These are phyloP conservation scores for Actinidia polygama DNA, from an alignment of 179 eudicot species.

Conservation along the genomic window DNA sequence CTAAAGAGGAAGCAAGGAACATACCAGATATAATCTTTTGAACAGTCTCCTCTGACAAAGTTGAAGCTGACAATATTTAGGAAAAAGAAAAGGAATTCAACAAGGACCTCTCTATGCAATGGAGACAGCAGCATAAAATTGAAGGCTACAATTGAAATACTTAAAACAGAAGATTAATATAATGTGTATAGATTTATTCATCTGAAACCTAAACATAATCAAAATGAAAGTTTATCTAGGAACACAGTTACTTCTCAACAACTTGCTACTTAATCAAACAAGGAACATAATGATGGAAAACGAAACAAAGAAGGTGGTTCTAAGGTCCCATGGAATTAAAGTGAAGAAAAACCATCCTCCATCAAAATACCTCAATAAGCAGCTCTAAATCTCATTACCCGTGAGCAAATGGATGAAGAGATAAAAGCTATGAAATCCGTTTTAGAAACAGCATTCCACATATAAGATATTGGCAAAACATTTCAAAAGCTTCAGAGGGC, in stretches of 20 bases:
- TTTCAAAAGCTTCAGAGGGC: background rate
- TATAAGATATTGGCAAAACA: background rate
- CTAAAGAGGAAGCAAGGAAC: background rate
- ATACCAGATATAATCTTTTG: conserved; percentile 81
- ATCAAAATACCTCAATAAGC: conserved; percentile 6
- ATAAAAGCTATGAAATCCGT: background rate
- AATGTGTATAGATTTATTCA: background rate
- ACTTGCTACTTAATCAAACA: background rate
- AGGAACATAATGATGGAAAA: background rate
- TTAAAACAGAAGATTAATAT: background rate
- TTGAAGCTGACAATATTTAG: conserved; percentile 44
- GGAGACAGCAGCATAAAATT: background rate
- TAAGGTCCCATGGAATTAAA: background rate
- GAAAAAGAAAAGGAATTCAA: background rate
- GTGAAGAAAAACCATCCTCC: background rate
- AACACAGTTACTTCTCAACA: background rate
- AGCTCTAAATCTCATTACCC: background rate
- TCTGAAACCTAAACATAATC: background rate
- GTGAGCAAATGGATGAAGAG: background rate
- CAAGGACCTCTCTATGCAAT: background rate
- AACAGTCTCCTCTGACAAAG: conserved; percentile 77
- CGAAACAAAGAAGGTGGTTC: background rate
- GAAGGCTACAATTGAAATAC: background rate
- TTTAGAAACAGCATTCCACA: background rate
- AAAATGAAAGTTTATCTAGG: background rate